Percentiles rank a stretch among this genome's conserved stretches.
Conservation (phyloP, 1,139 yeast species). For the Blastobotrys apis region DNA sequence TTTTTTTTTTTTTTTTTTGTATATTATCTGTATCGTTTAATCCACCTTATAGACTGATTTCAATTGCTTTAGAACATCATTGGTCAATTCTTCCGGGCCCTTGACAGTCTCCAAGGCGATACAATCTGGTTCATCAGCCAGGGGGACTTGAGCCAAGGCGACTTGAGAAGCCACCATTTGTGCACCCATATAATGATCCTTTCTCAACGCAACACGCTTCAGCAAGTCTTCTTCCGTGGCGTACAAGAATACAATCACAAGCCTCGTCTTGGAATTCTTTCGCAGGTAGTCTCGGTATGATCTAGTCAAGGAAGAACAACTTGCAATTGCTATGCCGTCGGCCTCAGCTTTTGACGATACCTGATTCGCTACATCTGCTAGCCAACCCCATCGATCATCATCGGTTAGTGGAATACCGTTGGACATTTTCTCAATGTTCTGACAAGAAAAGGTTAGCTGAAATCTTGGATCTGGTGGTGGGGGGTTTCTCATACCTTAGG, state of each 20-base stretch:
- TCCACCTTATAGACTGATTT: too few relatives aligned
- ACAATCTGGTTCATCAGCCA: conserved; percentile 21
- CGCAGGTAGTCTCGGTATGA: conserved; percentile 60
- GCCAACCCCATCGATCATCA: conserved; percentile 92
- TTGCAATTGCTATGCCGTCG: conserved; percentile 46
- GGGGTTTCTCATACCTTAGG: conserved; percentile 32
- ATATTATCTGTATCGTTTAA: too few relatives aligned
- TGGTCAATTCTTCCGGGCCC: conserved; percentile 17
- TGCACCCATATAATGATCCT: conserved; percentile 81
- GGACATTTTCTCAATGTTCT: conserved; percentile 77
- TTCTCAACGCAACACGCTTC: conserved; percentile 55
- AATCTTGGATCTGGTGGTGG: background rate
- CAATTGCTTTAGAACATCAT: conserved; percentile 10
- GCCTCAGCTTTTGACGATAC: conserved; percentile 39
- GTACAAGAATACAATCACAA: conserved; percentile 62
- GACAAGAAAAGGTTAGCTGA: conserved; percentile 8
- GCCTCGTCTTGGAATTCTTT: conserved; percentile 28
- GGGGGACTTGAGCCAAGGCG: conserved; percentile 69
- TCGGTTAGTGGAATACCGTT: conserved; percentile 75
- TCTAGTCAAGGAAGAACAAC: conserved; percentile 82
- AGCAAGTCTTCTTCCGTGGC: conserved; percentile 59
- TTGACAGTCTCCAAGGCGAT: conserved; percentile 18
- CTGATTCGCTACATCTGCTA: conserved; percentile 45
- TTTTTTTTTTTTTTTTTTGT: too few relatives aligned
- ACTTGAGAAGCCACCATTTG: conserved; percentile 79